Evolutionary conservation across 768 basidiomycete species (phyloP).

Genomic region (Solioccasus polychromus): DNA sequence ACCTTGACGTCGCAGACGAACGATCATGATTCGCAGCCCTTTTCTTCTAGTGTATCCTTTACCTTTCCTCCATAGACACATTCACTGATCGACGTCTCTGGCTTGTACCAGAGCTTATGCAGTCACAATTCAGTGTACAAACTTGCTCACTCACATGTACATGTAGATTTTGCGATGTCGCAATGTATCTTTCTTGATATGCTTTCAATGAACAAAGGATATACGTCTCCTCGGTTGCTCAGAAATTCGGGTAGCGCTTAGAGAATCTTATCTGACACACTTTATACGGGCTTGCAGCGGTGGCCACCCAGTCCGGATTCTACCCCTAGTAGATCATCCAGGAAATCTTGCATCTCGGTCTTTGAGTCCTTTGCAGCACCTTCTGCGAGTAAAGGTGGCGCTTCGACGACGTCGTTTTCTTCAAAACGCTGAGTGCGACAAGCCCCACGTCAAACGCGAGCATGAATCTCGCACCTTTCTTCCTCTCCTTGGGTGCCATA

Average conservation of each 20-base stretch:
- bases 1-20: conserved; percentile 8
- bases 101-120: too few species aligned
- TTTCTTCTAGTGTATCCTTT: not conserved
- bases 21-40: conserved; percentile 7
- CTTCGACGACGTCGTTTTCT: conserved; percentile 40
- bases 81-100: conserved; percentile 3
- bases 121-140: conserved; percentile 7
- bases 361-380: conserved; percentile 38
- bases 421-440: not conserved
- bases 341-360: conserved; percentile 65
- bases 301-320: conserved; percentile 1
- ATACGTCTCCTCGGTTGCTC: too few species aligned
- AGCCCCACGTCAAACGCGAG: too few species aligned
- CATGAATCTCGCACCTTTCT: conserved; percentile 34
- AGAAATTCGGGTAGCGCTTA: too few species aligned
- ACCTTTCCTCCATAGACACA: not conserved
- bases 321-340: conserved; percentile 63
- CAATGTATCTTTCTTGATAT: conserved; percentile 5
- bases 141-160: not conserved
- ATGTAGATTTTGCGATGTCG: not conserved
- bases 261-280: too few species aligned
- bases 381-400: conserved; percentile 52
- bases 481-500: conserved; percentile 32
- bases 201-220: too few species aligned
- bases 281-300: too few species aligned